Evolutionary conservation across 2,329 filamentous ascomycete genomes (phyloP), one percentile per base, ranked within the genome.

Genomic region (Trichoderma aggressivum): DNA sequence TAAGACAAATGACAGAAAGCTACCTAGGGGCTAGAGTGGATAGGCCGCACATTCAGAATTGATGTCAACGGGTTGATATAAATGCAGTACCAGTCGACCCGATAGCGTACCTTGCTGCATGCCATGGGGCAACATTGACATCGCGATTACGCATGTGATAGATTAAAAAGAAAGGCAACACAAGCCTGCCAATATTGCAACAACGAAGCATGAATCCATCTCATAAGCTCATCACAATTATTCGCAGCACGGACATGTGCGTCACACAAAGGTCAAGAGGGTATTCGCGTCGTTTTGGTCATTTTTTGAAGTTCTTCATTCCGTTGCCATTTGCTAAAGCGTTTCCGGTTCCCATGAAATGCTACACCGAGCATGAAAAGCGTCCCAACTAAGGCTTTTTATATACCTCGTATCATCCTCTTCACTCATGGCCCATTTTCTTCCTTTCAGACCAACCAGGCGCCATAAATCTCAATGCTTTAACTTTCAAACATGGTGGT

Each of bases 331-430:
- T 77, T 79, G 78, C 78, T 81, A 77, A 79, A 79, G 79, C 76
- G 78, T 77, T 79, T 80, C 77, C 78, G 75, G 77, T 80, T 80
- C 77, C 80, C 75, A 72, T 62, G 74, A 72, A 77, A 80, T 81
- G 81, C 79, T 80, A 78, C 76, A 79, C 79, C 78, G 78, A 81
- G 79, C 80, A 81, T 81, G 77, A 80, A 80, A 79, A 79, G 78
- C 77, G 79, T 81, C 79, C 80, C 79, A 80, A 77, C 76, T 76
- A 79, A 79, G 80, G 79, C 75, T 77, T 78, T 76, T 78, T 76
- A 65, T 70, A 68, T 74, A 78, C 78, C 80, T 77, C 78, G 74
- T 76, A 79, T 77, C 78, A 78, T 75, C 78, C 76, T 77, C 76
- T 77, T 74, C 79, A 76, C 76, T 75, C 78, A 75, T 77, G 78